A percentile compares a stretch with the other conserved stretches of the same genome.
Conservation (phyloP, 2,329 filamentous ascomycete species). For the Apiospora hydei region DNA sequence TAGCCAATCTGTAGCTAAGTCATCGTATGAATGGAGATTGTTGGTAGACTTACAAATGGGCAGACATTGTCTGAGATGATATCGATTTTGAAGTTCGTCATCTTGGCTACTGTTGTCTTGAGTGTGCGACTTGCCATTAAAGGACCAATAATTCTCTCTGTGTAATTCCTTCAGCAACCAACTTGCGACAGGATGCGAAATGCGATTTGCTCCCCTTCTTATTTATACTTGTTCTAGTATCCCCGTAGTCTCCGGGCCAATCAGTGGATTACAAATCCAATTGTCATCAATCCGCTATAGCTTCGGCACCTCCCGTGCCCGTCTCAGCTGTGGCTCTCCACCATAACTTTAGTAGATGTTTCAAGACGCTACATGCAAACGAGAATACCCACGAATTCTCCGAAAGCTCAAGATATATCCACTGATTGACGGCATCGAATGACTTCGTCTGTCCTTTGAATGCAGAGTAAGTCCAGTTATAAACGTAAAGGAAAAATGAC, state of each 20-base stretch:
- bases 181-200: neutral
- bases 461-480: neutral
- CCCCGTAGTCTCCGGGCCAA: neutral
- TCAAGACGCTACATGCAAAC: neutral
- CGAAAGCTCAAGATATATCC: neutral
- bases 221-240: neutral
- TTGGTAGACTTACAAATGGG: constrained; percentile 56
- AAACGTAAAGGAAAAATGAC: neutral
- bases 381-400: constrained; percentile 3
- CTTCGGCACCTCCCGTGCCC: neutral
- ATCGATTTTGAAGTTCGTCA: constrained; percentile 79
- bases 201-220: neutral
- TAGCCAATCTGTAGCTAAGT: neutral
- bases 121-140: constrained; percentile 12
- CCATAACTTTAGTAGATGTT: neutral
- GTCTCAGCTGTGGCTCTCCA: neutral
- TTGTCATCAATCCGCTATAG: neutral
- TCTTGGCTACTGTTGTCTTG: constrained; percentile 42
- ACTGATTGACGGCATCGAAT: neutral
- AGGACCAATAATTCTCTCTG: neutral
- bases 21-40: neutral
- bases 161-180: neutral
- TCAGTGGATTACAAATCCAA: constrained; percentile 16
- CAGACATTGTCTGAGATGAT: constrained; percentile 85
- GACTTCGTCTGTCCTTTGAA: too few species aligned